phyloP scores from a whole-genome alignment of 148 eudicot genomes.

The Mesembryanthemum crystallinum region DNA sequence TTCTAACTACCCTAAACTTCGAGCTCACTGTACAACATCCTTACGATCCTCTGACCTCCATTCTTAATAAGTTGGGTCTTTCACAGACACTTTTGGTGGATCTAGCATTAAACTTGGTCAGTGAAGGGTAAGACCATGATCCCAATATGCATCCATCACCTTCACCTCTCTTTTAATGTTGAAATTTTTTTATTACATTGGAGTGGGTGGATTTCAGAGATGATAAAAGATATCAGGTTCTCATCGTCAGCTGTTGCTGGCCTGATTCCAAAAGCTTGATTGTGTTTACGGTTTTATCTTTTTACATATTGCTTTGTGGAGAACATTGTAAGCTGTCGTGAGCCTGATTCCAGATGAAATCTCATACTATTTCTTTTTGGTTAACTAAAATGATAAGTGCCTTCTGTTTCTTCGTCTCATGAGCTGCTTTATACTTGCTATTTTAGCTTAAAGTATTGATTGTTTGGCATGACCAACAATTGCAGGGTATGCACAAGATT shows the following conservation, averaged over 20 bases:
- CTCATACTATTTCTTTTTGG: neutral
- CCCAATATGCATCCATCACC: neutral
- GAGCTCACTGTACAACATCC: slow-evolving; percentile 96
- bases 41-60: slow-evolving; percentile 74
- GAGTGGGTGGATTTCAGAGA: slow-evolving; percentile 6
- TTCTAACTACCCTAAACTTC: slow-evolving; percentile 82
- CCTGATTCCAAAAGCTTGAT: neutral
- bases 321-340: neutral
- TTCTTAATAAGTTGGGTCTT: slow-evolving; percentile 81
- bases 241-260: slow-evolving; percentile 5
- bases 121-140: slow-evolving; percentile 77
- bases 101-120: slow-evolving; percentile 76
- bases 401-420: slow-evolving; percentile 27
- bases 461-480: slow-evolving; percentile 83
- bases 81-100: slow-evolving; percentile 72
- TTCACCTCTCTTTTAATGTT: neutral
- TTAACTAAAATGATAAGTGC: neutral
- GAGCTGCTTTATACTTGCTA: slow-evolving; percentile 31
- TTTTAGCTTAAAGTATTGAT: slow-evolving; percentile 60
- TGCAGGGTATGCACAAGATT: slow-evolving; percentile 96
- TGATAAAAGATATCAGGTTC: neutral
- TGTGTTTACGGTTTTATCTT: slow-evolving; percentile 5
- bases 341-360: slow-evolving; percentile 5
- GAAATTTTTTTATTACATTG: slow-evolving; percentile 2
- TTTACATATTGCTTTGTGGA: slow-evolving; percentile 14